Evolutionary conservation across 1,284 basidiomycete species (phyloP).

Genomic region (Pterula multifida): DNA sequence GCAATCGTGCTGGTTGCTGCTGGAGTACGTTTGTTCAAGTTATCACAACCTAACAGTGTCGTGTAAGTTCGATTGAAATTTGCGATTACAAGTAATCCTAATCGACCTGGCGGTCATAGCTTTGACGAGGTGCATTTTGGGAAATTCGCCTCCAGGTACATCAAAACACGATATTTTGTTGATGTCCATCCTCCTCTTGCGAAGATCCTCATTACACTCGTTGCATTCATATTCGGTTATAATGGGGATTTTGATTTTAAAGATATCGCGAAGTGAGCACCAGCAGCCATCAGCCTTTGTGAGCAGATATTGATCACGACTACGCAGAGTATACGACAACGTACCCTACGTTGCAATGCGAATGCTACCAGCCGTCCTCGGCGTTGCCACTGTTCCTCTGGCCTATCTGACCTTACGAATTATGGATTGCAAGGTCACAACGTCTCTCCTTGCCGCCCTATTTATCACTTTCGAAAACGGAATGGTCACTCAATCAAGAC

Average conservation of each 20-base stretch:
- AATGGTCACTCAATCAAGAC: slow-evolving; percentile 87
- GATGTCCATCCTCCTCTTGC: slow-evolving; percentile 98
- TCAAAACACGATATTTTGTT: slow-evolving; percentile 85
- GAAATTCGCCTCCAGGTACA: slow-evolving; percentile 86
- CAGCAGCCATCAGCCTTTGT: neutral
- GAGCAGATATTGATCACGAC: neutral
- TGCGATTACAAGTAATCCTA: neutral
- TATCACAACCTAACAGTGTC: slow-evolving; percentile 76
- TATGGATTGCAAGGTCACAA: slow-evolving; percentile 82
- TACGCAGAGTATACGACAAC: slow-evolving; percentile 59
- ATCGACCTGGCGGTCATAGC: slow-evolving; percentile 26
- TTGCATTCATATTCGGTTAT: slow-evolving; percentile 84
- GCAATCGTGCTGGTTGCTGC: slow-evolving; percentile 55
- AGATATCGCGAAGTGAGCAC: slow-evolving; percentile 86
- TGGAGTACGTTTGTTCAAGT: slow-evolving; percentile 66
- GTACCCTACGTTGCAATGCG: slow-evolving; percentile 98
- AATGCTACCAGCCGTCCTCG: slow-evolving; percentile 81
- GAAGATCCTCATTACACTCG: slow-evolving; percentile 89
- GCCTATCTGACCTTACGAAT: slow-evolving; percentile 91
- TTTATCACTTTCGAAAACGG: slow-evolving; percentile 97
- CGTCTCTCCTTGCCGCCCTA: slow-evolving; percentile 80
- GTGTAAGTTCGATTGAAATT: slow-evolving; percentile 49
- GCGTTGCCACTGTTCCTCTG: slow-evolving; percentile 81
- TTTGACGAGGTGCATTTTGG: slow-evolving; percentile 98
- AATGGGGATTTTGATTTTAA: slow-evolving; percentile 94